Percentiles rank a stretch among this genome's conserved stretches.
phyloP scores from a whole-genome alignment of 2,329 filamentous ascomycete species.

The Trichoderma citrinoviride region DNA sequence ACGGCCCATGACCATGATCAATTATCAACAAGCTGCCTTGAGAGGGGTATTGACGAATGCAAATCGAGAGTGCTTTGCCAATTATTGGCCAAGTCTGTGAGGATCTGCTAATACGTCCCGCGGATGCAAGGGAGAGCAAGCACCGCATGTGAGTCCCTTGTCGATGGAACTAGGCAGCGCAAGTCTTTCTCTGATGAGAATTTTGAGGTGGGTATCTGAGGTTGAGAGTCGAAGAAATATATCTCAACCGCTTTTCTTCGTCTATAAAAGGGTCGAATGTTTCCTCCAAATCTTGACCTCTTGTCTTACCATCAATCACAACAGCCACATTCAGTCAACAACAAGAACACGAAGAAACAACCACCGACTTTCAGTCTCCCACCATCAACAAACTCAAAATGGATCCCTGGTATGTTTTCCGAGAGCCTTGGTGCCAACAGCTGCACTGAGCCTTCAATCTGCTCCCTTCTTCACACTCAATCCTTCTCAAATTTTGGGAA shows the following conservation, averaged over 20 bases:
- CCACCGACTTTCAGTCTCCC: neutral
- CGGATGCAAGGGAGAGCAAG: neutral
- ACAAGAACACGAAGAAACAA: neutral
- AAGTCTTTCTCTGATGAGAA: neutral
- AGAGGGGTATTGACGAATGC: neutral
- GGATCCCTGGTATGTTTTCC: constrained; percentile 15
- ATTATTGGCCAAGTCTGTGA: neutral
- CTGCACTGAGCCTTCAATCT: neutral
- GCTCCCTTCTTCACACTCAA: neutral
- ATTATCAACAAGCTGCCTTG: neutral
- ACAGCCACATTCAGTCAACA: neutral
- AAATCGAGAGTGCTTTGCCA: neutral
- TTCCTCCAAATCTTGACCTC: neutral
- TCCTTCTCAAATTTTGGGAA: neutral
- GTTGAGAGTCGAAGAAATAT: neutral
- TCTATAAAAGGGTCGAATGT: constrained; percentile 4
- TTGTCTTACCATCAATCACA: neutral
- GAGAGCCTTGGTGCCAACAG: neutral
- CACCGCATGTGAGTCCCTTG: neutral
- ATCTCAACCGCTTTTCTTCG: neutral
- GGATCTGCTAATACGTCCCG: neutral
- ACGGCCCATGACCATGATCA: neutral
- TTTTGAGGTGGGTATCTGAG: neutral
- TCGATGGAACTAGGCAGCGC: neutral
- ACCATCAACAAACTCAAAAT: constrained; percentile 4